These are phyloP conservation scores for Astragalus glycyphyllos DNA, from an alignment of 306 rosid species.

Conservation along the genomic window DNA sequence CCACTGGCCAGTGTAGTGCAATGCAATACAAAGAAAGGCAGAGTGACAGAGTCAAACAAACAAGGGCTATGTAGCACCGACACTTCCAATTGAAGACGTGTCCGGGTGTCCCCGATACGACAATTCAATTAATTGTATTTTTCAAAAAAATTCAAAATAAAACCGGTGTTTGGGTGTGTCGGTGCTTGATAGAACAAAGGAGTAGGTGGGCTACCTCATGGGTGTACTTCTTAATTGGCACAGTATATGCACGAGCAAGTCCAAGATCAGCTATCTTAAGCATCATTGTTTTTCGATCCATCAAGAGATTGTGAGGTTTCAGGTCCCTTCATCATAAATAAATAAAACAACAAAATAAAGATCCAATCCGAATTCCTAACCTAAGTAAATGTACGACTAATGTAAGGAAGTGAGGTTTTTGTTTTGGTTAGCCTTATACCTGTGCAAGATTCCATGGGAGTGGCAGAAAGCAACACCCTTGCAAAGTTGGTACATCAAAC, in stretches of 20 bases:
- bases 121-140: no score
- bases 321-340: slow-evolving; percentile 61
- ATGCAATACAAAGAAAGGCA: no score
- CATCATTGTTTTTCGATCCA: slow-evolving; percentile 82
- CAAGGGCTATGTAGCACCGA: no score
- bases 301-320: slow-evolving; percentile 94
- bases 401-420: background rate
- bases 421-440: slow-evolving; percentile 39
- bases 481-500: slow-evolving; percentile 93
- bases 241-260: slow-evolving; percentile 87
- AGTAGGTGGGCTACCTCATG: slow-evolving; percentile 62
- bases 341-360: background rate
- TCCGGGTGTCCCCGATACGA: no score
- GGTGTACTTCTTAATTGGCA: slow-evolving; percentile 93
- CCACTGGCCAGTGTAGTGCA: no score
- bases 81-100: no score
- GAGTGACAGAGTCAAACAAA: no score
- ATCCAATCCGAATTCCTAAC: background rate
- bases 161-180: no score
- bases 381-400: background rate
- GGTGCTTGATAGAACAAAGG: no score
- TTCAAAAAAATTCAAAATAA: no score
- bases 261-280: slow-evolving; percentile 98
- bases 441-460: slow-evolving; percentile 93
- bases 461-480: slow-evolving; percentile 98